Evolutionary conservation across 2,329 filamentous ascomycete genomes (phyloP).

Genomic region (Rhinocladiella mackenziei): DNA sequence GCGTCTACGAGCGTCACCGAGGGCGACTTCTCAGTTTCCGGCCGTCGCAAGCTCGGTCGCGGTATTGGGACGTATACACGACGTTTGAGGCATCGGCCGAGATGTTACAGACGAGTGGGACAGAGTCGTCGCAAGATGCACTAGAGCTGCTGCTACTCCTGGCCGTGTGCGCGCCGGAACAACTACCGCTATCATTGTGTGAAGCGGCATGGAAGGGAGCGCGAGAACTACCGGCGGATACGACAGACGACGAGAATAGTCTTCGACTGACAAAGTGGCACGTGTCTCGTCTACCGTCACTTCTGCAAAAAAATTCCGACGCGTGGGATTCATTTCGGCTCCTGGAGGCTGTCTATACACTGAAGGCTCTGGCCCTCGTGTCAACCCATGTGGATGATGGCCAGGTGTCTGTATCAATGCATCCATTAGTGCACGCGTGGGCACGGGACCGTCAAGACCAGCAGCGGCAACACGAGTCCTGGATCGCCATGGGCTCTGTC

Average conservation of each 20-base stretch:
- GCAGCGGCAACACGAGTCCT: not conserved
- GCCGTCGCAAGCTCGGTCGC: slow-evolving; percentile 30
- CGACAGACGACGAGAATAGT: too few species aligned
- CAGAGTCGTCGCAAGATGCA: slow-evolving; percentile 27
- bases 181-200: slow-evolving; percentile 34
- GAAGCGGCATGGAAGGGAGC: slow-evolving; percentile 30
- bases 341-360: slow-evolving; percentile 29
- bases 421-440: slow-evolving; percentile 3
- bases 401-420: slow-evolving; percentile 1
- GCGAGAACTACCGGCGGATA: not conserved
- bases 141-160: slow-evolving; percentile 33
- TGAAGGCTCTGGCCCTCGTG: slow-evolving; percentile 34
- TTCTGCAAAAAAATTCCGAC: slow-evolving; percentile 25
- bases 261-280: slow-evolving; percentile 25
- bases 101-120: slow-evolving; percentile 14
- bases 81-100: slow-evolving; percentile 36
- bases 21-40: slow-evolving; percentile 30
- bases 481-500: not conserved
- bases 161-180: slow-evolving; percentile 30
- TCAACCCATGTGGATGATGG: slow-evolving; percentile 2
- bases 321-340: slow-evolving; percentile 33
- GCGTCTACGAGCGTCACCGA: slow-evolving; percentile 23
- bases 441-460: not conserved
- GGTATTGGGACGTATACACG: slow-evolving; percentile 35
- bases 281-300: slow-evolving; percentile 21